Percentiles rank a stretch among this genome's conserved stretches.
These are phyloP conservation scores for Neopestalotiopsis sp. DNA, from an alignment of 2,329 filamentous ascomycete species.

Conservation along the genomic window DNA sequence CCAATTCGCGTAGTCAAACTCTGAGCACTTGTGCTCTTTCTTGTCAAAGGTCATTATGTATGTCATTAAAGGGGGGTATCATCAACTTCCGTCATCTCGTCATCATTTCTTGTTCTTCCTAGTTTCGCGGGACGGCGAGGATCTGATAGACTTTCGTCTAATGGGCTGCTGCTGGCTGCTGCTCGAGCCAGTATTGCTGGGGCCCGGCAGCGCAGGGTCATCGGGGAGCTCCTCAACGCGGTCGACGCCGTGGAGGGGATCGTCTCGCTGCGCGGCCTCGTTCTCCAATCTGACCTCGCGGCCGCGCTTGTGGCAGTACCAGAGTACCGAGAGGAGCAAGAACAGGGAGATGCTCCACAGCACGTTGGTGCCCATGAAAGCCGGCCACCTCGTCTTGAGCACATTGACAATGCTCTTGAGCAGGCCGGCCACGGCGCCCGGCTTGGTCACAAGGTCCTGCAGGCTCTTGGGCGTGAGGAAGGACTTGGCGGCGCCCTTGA, in stretches of 20 bases:
- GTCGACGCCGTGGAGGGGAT: conserved; percentile 41
- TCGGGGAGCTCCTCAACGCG: conserved; percentile 57
- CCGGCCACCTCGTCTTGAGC: conserved; percentile 85
- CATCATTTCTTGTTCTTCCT: conserved; percentile 7
- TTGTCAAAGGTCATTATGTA: neutral
- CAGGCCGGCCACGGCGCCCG: conserved; percentile 84
- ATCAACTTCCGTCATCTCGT: conserved; percentile 10
- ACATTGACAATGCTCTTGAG: conserved; percentile 90
- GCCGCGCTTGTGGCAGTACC: conserved; percentile 98
- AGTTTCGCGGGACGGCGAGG: neutral
- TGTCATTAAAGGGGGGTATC: conserved; percentile 16
- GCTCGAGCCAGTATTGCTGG: neutral
- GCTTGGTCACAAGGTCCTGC: conserved; percentile 81
- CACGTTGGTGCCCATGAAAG: conserved; percentile 88
- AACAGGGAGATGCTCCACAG: conserved; percentile 89
- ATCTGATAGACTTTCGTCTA: neutral
- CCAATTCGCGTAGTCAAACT: neutral
- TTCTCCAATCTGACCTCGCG: conserved; percentile 79
- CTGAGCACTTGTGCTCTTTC: neutral
- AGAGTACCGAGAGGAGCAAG: conserved; percentile 88
- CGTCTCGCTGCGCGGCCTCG: conserved; percentile 49
- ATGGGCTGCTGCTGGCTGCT: neutral
- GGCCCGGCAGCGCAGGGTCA: conserved; percentile 46
- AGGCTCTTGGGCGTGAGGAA: conserved; percentile 74
- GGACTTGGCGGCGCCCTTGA: conserved; percentile 66